phyloP scores from a whole-genome alignment of 345 rosid species.

The Mercurialis annua region DNA sequence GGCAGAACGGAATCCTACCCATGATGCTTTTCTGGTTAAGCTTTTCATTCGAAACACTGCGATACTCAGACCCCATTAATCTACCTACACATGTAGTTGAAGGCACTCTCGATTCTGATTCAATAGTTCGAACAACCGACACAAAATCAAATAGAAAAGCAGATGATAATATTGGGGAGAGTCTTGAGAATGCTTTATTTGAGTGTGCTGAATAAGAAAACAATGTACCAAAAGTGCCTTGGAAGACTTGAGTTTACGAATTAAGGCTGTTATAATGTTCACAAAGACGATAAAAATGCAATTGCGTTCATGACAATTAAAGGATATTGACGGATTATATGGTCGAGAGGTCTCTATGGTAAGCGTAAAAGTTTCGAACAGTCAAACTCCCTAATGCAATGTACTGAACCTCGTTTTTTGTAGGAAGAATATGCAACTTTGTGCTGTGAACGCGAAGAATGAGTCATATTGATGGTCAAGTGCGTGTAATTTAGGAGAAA shows the following conservation, averaged over 20 bases:
- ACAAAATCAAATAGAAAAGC: constrained; percentile 24
- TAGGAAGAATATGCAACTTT: not conserved
- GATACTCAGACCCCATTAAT: constrained; percentile 30
- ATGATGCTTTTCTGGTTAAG: constrained; percentile 33
- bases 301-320: constrained; percentile 33
- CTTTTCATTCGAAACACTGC: constrained; percentile 34
- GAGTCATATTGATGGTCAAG: too few relatives aligned
- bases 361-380: constrained; percentile 1
- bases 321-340: constrained; percentile 28
- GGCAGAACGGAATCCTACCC: constrained; percentile 36
- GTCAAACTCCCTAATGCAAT: not conserved
- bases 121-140: constrained; percentile 24
- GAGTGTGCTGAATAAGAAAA: constrained; percentile 25
- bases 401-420: not conserved
- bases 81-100: constrained; percentile 29
- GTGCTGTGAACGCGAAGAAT: too few relatives aligned
- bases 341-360: constrained; percentile 37
- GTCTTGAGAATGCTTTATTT: constrained; percentile 27
- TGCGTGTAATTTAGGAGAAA: too few relatives aligned
- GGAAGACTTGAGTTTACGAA: constrained; percentile 32
- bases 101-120: constrained; percentile 37
- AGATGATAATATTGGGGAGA: constrained; percentile 19
- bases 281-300: constrained; percentile 37
- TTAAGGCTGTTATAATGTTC: constrained; percentile 34
- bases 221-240: constrained; percentile 32